Base-by-base conservation (phyloP, 805 yeast species). In the Lachancea sp. region DNA sequence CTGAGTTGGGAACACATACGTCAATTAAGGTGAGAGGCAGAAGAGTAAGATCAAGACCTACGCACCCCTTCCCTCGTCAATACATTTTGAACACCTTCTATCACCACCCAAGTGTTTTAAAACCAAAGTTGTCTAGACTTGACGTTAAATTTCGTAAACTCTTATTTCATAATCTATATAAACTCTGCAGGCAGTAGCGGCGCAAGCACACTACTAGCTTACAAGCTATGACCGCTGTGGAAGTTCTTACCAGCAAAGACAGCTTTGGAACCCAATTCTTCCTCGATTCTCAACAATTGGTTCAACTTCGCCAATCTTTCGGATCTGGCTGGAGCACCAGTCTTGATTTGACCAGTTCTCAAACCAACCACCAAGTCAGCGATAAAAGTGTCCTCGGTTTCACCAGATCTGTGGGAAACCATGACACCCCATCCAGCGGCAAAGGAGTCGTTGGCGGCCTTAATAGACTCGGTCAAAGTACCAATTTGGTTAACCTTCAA, bases 391-490 rank as follows among this genome's bases (percentile, higher is more conserved):
- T 92, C 98, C 77, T 92, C 98, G 56, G 97, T 89, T 80, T 90
- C 98, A 76, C 98, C 98, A 60, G 97, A 89, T 82, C 98, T 88
- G 87, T 90, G 98, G 64, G 97, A 89, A 62, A 92, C 97, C 97
- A 90, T 89, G 67, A 89, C 96, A 78, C 97, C 97, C 98, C 98
- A 90, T 66, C 87, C 87, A 52, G 96, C 97, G 53, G 79, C 81
- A 74, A 79, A 89, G 45, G 97, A 85, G 71, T 84, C 92, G 69
- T 84, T 72, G 63, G 97, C 97, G 64, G 97, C 97, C 70, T 87
- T 77, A 72, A 90, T 88, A 52, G 97, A 86, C 79, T 90, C 98
- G 59, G 95, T 69, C 61, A 90, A 74, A 56, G 97, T 74, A 78
- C 98, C 98, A 60, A 90, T 90, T 79, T 90, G 98, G 89, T 90